phyloP scores from a whole-genome alignment of 257 asterid genomes.

The Cruciata laevipes region DNA sequence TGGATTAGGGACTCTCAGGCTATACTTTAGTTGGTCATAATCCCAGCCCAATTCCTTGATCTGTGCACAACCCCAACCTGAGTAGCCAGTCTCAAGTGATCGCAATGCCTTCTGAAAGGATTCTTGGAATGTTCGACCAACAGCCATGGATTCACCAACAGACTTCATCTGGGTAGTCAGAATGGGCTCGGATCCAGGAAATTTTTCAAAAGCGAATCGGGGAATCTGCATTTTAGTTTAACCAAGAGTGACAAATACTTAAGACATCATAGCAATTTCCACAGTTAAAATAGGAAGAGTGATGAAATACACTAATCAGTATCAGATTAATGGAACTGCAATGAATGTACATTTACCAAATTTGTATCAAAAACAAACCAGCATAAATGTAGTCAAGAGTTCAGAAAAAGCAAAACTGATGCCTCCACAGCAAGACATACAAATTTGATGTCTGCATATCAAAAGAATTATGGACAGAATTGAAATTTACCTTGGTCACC shows the following conservation, averaged over 20 bases:
- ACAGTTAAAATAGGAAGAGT: background rate
- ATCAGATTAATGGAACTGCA: background rate
- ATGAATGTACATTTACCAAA: background rate
- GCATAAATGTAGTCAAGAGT: background rate
- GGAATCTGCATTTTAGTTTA: slow-evolving; percentile 54
- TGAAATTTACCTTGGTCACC: slow-evolving; percentile 67
- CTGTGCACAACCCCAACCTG: slow-evolving; percentile 96
- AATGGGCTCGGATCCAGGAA: slow-evolving; percentile 96
- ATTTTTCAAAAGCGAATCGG: slow-evolving; percentile 93
- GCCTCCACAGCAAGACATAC: background rate
- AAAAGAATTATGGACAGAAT: background rate
- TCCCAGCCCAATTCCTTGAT: slow-evolving; percentile 89
- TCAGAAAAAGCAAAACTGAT: background rate
- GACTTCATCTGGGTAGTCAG: slow-evolving; percentile 95
- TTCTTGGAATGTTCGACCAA: slow-evolving; percentile 95
- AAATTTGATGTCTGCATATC: background rate
- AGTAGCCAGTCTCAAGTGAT: slow-evolving; percentile 75
- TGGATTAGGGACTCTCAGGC: slow-evolving; percentile 84
- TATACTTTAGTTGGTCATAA: slow-evolving; percentile 70
- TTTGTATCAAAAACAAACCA: background rate
- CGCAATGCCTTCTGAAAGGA: slow-evolving; percentile 96
- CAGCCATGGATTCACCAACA: slow-evolving; percentile 98
- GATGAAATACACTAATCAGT: background rate
- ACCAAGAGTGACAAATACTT: background rate
- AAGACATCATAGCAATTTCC: background rate